These are phyloP conservation scores for Leonotis leonurus DNA, from an alignment of 257 asterid genomes.

Conservation along the genomic window DNA sequence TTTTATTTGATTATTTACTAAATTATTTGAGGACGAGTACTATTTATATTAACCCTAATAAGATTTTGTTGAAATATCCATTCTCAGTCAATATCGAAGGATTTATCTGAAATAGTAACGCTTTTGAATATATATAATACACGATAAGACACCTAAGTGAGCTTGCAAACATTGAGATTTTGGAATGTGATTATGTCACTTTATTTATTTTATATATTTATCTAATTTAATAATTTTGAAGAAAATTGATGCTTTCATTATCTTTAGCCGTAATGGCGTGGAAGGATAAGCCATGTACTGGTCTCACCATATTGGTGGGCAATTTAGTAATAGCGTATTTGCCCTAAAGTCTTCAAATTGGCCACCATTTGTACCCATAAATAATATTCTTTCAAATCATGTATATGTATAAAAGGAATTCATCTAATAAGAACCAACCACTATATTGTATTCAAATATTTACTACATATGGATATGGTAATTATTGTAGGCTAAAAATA, in stretches of 20 bases:
- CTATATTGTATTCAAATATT: too few species aligned
- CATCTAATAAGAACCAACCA: too few species aligned
- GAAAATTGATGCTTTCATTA: background rate
- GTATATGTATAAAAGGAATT: background rate
- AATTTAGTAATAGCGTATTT: background rate
- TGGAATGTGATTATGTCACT: background rate
- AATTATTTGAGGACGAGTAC: too few species aligned
- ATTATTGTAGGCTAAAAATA: too few species aligned
- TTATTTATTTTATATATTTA: background rate
- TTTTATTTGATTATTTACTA: too few species aligned
- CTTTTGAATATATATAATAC: too few species aligned
- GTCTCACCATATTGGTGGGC: constrained; percentile 12
- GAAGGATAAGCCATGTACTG: constrained; percentile 16
- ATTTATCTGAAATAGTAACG: too few species aligned
- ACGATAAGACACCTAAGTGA: background rate
- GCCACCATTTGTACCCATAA: background rate
- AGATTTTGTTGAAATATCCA: too few species aligned
- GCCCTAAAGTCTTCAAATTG: background rate
- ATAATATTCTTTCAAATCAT: too few species aligned
- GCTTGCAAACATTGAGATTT: background rate
- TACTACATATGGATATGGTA: too few species aligned
- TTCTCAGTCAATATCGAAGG: too few species aligned
- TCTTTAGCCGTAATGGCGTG: constrained; percentile 23
- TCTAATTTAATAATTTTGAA: background rate
- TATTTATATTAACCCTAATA: too few species aligned